Evolutionary conservation across 2,329 filamentous ascomycete species (phyloP), one percentile per base, ranked within the genome.

Genomic region (Cercospora zeina): DNA sequence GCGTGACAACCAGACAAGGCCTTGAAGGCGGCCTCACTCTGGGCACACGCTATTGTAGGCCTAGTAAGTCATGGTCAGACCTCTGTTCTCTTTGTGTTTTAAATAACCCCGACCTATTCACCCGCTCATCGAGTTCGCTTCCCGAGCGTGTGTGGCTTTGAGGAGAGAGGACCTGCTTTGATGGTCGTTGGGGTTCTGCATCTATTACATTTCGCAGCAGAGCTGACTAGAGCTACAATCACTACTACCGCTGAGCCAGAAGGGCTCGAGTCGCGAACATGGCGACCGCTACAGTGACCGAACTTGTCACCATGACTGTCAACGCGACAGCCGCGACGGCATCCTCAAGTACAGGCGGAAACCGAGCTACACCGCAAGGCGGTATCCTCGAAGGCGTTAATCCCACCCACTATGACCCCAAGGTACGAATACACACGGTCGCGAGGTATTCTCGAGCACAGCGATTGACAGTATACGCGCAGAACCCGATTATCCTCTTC

Each of bases 331-430:
- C 58, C 14, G 65, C 68, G 1, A 62, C 64, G 2, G 54, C 66
- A 11, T 63, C 64, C 14, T 64, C 72, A 27, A 47, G 42, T 13
- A 67, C 71, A 3, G 66, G 62, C 47, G 76, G 70, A 10, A 67
- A 65, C 53, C 72, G 79, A 69, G 80, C 76, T 54, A 72, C 80
- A 56, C 80, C 82, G 6, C 87, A 89, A 73, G 86, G 82, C 56
- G 90, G 90, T 66, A 84, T 93, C 63, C 80, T 93, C 42, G 89
- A 92, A 68, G 87, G 87, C 54, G 77, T 83, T 59, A 87, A 91
- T 67, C 90, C 90, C 1, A 81, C 88, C 27, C 74, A 83, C 33
- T 91, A 89, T 77, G 86, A 89, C 68, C 71, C 87, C 13, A 88
- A 85, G 66, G 66, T 66, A 24, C 9, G 47, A 16, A 31, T 8